These are phyloP conservation scores for Rubus parviflorus DNA, from an alignment of 306 rosid species.

Conservation along the genomic window DNA sequence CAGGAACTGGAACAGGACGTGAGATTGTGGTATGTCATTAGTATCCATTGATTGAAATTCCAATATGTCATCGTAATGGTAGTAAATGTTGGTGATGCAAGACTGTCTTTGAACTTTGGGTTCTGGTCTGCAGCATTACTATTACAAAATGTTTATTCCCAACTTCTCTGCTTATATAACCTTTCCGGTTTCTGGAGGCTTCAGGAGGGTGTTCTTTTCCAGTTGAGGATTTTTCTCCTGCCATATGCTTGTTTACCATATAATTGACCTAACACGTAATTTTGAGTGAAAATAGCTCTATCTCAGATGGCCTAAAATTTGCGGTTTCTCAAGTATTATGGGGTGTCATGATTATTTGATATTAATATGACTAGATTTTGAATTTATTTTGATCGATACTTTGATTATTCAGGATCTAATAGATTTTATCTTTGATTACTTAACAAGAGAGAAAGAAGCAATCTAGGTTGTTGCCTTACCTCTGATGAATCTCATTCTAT, in stretches of 20 bases:
- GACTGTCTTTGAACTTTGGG: not conserved
- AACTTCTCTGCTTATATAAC: not conserved
- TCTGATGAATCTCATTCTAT: conserved; percentile 27
- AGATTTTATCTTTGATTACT: not conserved
- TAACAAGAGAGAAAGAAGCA: not conserved
- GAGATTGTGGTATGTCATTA: conserved; percentile 71
- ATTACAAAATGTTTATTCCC: not conserved
- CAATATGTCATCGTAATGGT: not conserved
- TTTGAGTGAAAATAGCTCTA: not conserved
- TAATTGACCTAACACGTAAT: not conserved
- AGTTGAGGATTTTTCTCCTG: not conserved
- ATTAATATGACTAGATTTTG: not conserved
- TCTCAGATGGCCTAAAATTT: not conserved
- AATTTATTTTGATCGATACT: not conserved
- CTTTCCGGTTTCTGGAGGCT: not conserved
- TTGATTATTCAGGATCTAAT: not conserved
- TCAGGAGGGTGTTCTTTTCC: not conserved
- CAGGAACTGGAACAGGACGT: conserved; percentile 75
- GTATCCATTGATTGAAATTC: conserved; percentile 2
- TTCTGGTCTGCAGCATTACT: not conserved
- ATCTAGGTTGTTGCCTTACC: not conserved
- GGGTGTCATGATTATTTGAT: not conserved
- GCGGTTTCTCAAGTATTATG: not conserved
- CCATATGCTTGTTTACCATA: not conserved
- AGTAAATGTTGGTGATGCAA: not conserved